phyloP scores from a whole-genome alignment of 352 stramenopile genomes.

The Thalassiosira hispida region DNA sequence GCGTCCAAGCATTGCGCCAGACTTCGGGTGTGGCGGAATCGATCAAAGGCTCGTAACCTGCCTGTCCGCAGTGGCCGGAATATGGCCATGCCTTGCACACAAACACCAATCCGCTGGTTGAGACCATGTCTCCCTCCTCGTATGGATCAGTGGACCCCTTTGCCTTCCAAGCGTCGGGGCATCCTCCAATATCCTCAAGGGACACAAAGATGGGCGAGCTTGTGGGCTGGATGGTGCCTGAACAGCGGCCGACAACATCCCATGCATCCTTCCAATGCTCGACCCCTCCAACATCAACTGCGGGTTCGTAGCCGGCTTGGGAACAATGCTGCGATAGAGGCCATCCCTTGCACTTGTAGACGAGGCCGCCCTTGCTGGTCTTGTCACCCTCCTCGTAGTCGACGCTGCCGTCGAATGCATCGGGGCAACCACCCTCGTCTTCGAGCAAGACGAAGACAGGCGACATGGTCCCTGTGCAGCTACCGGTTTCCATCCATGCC shows the following conservation, averaged over 20 bases:
- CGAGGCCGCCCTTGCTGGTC: not conserved
- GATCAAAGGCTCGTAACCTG: not conserved
- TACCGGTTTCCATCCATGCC: constrained; percentile 34
- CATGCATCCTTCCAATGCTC: not conserved
- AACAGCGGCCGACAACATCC: not conserved
- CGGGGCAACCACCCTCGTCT: constrained; percentile 4
- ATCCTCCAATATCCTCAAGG: not conserved
- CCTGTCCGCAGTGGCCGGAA: not conserved
- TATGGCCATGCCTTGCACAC: not conserved
- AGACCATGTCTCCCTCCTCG: constrained; percentile 2
- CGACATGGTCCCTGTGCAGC: constrained; percentile 18
- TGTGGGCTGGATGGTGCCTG: constrained; percentile 3
- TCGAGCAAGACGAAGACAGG: not conserved
- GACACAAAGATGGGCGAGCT: not conserved
- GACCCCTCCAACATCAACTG: too few species aligned
- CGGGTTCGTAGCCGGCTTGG: constrained; percentile 3
- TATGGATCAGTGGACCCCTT: not conserved
- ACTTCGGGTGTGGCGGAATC: not conserved
- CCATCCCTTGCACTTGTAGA: constrained; percentile 6
- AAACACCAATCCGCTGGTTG: constrained; percentile 1
- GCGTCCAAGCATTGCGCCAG: not conserved
- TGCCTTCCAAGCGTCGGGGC: not conserved
- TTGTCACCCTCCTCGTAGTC: constrained; percentile 17
- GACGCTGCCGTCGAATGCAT: not conserved
- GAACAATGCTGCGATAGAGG: not conserved